phyloP scores from a whole-genome alignment of 2,329 filamentous ascomycete species.

The Diaporthe destruens region DNA sequence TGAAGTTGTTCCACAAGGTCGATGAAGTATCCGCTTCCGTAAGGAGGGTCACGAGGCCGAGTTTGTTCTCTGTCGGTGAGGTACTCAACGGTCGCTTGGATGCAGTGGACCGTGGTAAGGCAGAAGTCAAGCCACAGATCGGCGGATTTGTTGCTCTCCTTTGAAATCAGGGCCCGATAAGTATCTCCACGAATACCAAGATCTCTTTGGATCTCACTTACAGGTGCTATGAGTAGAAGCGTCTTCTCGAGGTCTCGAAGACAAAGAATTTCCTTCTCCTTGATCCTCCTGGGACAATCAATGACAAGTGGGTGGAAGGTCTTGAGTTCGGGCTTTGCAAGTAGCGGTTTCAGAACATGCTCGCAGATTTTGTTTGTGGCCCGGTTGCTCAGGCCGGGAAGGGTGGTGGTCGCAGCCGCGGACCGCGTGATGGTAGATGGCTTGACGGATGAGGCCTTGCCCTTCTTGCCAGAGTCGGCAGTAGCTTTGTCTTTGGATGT shows the following conservation, averaged over 20 bases:
- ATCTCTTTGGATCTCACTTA: slow-evolving; percentile 76
- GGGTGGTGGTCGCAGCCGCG: slow-evolving; percentile 61
- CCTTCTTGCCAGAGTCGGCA: slow-evolving; percentile 58
- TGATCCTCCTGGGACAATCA: slow-evolving; percentile 83
- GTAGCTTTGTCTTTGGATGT: slow-evolving; percentile 68
- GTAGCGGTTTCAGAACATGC: slow-evolving; percentile 81
- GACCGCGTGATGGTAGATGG: slow-evolving; percentile 73
- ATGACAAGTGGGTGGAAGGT: slow-evolving; percentile 85
- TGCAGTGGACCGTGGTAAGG: slow-evolving; percentile 88
- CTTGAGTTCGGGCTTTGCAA: slow-evolving; percentile 78
- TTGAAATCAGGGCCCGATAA: slow-evolving; percentile 77
- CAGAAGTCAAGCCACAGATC: slow-evolving; percentile 86
- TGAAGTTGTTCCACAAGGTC: slow-evolving; percentile 95
- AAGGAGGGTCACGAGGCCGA: slow-evolving; percentile 86
- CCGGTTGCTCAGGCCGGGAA: slow-evolving; percentile 73
- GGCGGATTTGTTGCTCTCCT: slow-evolving; percentile 83
- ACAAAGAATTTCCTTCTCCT: slow-evolving; percentile 87
- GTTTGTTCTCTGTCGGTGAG: slow-evolving; percentile 89
- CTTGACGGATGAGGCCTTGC: slow-evolving; percentile 49
- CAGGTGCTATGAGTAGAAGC: slow-evolving; percentile 88
- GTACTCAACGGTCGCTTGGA: slow-evolving; percentile 89
- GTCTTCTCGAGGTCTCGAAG: slow-evolving; percentile 95
- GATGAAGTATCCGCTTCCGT: slow-evolving; percentile 96
- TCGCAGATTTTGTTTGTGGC: slow-evolving; percentile 84
- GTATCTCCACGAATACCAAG: slow-evolving; percentile 71